phyloP scores from a whole-genome alignment of 768 basidiomycete genomes.

The Sutorius australiensis region DNA sequence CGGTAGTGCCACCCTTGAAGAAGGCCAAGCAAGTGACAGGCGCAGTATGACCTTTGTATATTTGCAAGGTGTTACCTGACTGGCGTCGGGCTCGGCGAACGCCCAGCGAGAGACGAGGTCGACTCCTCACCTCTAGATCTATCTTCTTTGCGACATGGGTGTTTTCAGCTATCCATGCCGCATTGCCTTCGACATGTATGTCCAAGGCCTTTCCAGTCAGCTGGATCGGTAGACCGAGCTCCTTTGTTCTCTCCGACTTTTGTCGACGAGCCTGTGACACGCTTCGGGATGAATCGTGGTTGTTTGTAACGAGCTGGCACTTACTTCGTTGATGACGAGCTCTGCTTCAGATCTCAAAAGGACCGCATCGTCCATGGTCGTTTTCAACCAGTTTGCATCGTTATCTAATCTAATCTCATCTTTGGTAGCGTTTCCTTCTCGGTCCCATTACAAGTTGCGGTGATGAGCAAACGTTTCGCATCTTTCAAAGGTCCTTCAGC shows the following conservation, averaged over 20 bases:
- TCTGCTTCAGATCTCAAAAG: slow-evolving; percentile 31
- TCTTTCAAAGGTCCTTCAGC: slow-evolving; percentile 81
- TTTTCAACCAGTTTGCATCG: not conserved
- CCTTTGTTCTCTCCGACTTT: slow-evolving; percentile 69
- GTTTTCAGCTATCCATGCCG: slow-evolving; percentile 88
- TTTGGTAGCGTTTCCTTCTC: too few species aligned
- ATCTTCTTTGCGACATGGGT: slow-evolving; percentile 69
- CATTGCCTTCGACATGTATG: slow-evolving; percentile 57
- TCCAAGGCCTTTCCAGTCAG: slow-evolving; percentile 72
- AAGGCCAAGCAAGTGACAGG: slow-evolving; percentile 86
- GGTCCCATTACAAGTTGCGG: not conserved
- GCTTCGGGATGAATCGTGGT: not conserved
- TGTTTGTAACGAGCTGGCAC: not conserved
- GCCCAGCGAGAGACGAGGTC: slow-evolving; percentile 4
- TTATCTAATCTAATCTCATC: slow-evolving; percentile 24
- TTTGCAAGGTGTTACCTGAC: slow-evolving; percentile 75
- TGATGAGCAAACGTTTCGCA: slow-evolving; percentile 57
- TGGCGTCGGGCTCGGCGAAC: slow-evolving; percentile 32
- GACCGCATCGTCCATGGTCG: slow-evolving; percentile 26
- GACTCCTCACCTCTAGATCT: slow-evolving; percentile 62
- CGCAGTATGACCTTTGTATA: slow-evolving; percentile 81
- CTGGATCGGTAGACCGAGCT: slow-evolving; percentile 74
- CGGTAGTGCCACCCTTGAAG: slow-evolving; percentile 39
- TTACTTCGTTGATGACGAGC: slow-evolving; percentile 29
- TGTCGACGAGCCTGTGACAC: slow-evolving; percentile 56